Evolutionary conservation across 768 basidiomycete species (phyloP).

Genomic region (Paxillus ammoniavirescens): DNA sequence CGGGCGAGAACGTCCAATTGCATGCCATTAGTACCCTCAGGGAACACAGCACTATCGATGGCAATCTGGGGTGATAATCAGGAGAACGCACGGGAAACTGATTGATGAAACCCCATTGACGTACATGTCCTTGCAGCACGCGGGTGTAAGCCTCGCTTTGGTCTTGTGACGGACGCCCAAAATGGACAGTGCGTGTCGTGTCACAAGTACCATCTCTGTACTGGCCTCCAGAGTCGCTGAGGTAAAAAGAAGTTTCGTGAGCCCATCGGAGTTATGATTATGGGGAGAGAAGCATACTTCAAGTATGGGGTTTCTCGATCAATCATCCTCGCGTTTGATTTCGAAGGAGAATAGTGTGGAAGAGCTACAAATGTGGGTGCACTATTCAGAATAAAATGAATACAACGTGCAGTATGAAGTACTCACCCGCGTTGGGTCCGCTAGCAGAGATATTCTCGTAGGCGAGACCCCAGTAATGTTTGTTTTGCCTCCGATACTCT

Average conservation of each 20-base stretch:
- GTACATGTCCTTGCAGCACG: slow-evolving; percentile 93
- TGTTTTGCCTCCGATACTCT: slow-evolving; percentile 67
- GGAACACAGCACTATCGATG: slow-evolving; percentile 87
- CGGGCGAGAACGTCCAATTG: slow-evolving; percentile 89
- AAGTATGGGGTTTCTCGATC: slow-evolving; percentile 82
- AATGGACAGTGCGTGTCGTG: slow-evolving; percentile 79
- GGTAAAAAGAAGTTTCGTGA: slow-evolving; percentile 14
- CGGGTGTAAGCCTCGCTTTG: slow-evolving; percentile 91
- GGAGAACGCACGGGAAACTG: slow-evolving; percentile 11
- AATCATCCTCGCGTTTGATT: slow-evolving; percentile 67
- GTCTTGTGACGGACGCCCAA: slow-evolving; percentile 83
- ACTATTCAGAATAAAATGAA: background rate
- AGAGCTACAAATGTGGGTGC: slow-evolving; percentile 48
- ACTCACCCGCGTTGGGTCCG: slow-evolving; percentile 79
- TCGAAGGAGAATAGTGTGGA: slow-evolving; percentile 87
- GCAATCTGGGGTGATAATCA: slow-evolving; percentile 61
- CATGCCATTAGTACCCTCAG: slow-evolving; percentile 81
- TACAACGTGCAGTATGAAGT: background rate
- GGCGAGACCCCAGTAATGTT: slow-evolving; percentile 80
- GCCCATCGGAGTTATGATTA: slow-evolving; percentile 11
- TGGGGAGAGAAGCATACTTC: slow-evolving; percentile 53
- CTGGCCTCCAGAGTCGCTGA: slow-evolving; percentile 89
- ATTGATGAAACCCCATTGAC: slow-evolving; percentile 33
- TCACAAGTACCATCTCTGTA: slow-evolving; percentile 90
- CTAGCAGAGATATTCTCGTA: slow-evolving; percentile 89